Evolutionary conservation across 495 filamentous ascomycete species (phyloP).

Genomic region (Glonium stellatum): DNA sequence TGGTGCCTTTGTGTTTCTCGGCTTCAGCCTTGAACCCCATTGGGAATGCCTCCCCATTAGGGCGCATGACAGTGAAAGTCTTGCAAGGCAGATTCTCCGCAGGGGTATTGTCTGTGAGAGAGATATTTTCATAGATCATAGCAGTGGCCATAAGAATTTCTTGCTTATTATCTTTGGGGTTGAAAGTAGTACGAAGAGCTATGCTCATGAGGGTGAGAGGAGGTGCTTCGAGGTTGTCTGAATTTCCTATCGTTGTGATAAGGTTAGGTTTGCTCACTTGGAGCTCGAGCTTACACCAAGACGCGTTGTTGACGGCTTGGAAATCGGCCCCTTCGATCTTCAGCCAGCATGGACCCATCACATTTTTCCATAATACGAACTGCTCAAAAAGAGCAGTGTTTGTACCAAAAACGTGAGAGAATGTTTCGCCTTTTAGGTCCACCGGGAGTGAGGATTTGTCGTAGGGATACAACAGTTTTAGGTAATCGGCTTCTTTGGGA

Average conservation of each 20-base stretch:
- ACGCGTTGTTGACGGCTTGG: conserved; percentile 76
- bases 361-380: conserved; percentile 95
- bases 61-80: conserved; percentile 87
- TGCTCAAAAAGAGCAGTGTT: conserved; percentile 95
- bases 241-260: conserved; percentile 62
- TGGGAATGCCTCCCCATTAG: conserved; percentile 66
- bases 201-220: conserved; percentile 92
- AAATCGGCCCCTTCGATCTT: conserved; percentile 81
- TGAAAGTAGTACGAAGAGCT: conserved; percentile 78
- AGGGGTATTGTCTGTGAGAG: conserved; percentile 76
- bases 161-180: conserved; percentile 90
- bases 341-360: conserved; percentile 98
- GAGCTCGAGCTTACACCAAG: conserved; percentile 94
- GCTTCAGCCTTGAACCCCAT: conserved; percentile 73
- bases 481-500: conserved; percentile 80
- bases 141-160: conserved; percentile 88
- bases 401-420: conserved; percentile 88
- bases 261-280: conserved; percentile 67
- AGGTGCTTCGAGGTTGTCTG: conserved; percentile 71
- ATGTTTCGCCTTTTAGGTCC: conserved; percentile 75
- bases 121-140: conserved; percentile 84
- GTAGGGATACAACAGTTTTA: conserved; percentile 92
- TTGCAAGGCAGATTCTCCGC: conserved; percentile 82
- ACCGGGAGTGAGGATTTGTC: conserved; percentile 62
- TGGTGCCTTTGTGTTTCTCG: conserved; percentile 60